A percentile compares a stretch with the other conserved stretches of the same genome.
phyloP scores from a whole-genome alignment of 2,329 filamentous ascomycete genomes.

The Parasarocladium wereldwijsianum region DNA sequence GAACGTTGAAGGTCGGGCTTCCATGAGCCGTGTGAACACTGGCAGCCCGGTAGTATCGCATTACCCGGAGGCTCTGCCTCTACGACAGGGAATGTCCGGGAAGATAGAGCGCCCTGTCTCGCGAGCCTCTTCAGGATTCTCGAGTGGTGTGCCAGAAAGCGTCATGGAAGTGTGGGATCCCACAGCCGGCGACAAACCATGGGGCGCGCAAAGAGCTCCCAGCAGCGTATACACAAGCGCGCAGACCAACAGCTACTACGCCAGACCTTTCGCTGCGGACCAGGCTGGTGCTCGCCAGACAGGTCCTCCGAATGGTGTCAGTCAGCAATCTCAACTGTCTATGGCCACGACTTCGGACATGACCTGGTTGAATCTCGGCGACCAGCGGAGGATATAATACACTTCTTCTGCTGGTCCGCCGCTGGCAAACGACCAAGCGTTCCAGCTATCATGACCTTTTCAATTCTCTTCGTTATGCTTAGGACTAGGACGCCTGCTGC shows the following conservation, averaged over 20 bases:
- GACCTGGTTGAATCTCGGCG: conserved; percentile 67
- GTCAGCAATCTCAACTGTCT: conserved; percentile 33
- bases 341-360: conserved; percentile 47
- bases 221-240: conserved; percentile 38
- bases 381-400: conserved; percentile 17
- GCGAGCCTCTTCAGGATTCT: conserved; percentile 37
- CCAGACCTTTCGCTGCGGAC: conserved; percentile 20
- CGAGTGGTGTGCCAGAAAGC: conserved; percentile 51
- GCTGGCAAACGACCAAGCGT: too few relatives aligned
- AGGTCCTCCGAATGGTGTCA: conserved; percentile 19
- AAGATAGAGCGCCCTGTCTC: conserved; percentile 45
- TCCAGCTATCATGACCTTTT: too few relatives aligned
- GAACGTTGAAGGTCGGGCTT: conserved; percentile 46
- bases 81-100: conserved; percentile 43
- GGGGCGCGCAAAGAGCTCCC: conserved; percentile 33
- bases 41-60: conserved; percentile 56
- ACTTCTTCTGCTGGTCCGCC: too few relatives aligned
- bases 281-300: conserved; percentile 13
- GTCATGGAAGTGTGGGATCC: conserved; percentile 42
- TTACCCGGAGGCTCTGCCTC: conserved; percentile 33
- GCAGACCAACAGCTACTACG: conserved; percentile 29
- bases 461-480: too few relatives aligned
- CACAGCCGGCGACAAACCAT: conserved; percentile 26
- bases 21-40: conserved; percentile 51
- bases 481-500: too few relatives aligned